Percentiles rank a stretch among this genome's conserved stretches.
Conservation (phyloP, 164 flowering plant genomes). For the Aristolochia contorta region DNA sequence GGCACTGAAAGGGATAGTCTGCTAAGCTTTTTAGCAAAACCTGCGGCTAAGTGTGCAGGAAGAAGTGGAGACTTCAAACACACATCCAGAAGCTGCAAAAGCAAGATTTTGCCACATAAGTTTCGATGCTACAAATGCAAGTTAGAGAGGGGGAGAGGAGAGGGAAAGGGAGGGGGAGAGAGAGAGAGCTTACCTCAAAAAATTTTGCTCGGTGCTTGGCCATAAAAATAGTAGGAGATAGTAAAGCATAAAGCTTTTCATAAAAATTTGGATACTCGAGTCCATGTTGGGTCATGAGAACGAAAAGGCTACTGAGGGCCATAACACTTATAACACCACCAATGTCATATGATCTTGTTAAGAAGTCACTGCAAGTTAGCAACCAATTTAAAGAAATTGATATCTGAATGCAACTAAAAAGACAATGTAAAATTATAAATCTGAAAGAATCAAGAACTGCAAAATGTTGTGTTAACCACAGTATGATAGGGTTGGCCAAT, state of each 20-base stretch:
- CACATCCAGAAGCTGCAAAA: constrained; percentile 80
- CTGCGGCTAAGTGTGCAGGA: constrained; percentile 95
- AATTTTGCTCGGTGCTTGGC: constrained; percentile 87
- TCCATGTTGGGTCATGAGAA: constrained; percentile 91
- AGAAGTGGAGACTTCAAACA: constrained; percentile 90
- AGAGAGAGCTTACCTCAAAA: constrained; percentile 47
- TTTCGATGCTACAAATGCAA: no score
- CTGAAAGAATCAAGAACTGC: not conserved
- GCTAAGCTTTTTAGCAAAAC: constrained; percentile 86
- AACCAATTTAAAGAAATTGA: not conserved
- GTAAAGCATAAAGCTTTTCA: constrained; percentile 73
- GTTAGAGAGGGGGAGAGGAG: no score
- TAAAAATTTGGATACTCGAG: constrained; percentile 90
- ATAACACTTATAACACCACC: constrained; percentile 97
- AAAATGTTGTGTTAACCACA: constrained; percentile 39
- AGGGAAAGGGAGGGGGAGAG: no score
- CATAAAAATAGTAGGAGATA: constrained; percentile 75
- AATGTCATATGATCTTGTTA: constrained; percentile 91
- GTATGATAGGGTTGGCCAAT: constrained; percentile 64
- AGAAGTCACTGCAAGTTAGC: constrained; percentile 71
- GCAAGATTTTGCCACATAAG: not conserved
- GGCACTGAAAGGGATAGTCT: constrained; percentile 71
- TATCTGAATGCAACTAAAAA: not conserved
- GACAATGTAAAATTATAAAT: no score
- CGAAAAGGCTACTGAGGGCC: constrained; percentile 85